phyloP scores from a whole-genome alignment of 129 eudicot species.

The Flaveria brownii region DNA sequence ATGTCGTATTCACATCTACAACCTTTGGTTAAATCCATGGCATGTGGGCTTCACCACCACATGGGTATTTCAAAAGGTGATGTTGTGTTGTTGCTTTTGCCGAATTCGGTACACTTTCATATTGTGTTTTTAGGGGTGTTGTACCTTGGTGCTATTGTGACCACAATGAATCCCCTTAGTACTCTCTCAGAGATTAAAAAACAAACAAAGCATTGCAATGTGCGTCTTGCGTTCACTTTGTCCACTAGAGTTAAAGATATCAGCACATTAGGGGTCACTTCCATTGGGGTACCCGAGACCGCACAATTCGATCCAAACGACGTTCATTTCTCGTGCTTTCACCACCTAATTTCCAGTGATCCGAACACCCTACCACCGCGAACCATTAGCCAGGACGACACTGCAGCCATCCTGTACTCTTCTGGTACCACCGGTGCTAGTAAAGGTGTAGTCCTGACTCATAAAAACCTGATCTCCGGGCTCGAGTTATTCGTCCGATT shows the following conservation, averaged over 20 bases:
- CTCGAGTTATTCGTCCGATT: constrained; percentile 66
- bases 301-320: constrained; percentile 12
- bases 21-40: constrained; percentile 51
- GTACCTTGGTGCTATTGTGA: constrained; percentile 57
- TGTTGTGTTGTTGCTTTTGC: constrained; percentile 57
- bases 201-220: constrained; percentile 46
- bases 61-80: constrained; percentile 71
- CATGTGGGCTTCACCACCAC: constrained; percentile 51
- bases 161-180: constrained; percentile 71
- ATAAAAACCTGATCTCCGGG: constrained; percentile 60
- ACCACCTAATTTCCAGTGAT: constrained; percentile 39
- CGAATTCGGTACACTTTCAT: constrained; percentile 61
- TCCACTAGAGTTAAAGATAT: constrained; percentile 34
- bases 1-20: constrained; percentile 50
- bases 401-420: constrained; percentile 73
- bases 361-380: constrained; percentile 39
- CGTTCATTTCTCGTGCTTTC: constrained; percentile 7
- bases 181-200: constrained; percentile 52
- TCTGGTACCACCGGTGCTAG: constrained; percentile 80
- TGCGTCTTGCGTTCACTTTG: constrained; percentile 38
- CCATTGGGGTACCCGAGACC: constrained; percentile 49
- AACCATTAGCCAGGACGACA: constrained; percentile 53
- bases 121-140: constrained; percentile 54
- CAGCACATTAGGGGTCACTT: constrained; percentile 35
- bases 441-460: constrained; percentile 76